Evolutionary conservation across 1,284 basidiomycete genomes (phyloP), one percentile per base, ranked within the genome.

Genomic region (Mrakiaceae sp.): DNA sequence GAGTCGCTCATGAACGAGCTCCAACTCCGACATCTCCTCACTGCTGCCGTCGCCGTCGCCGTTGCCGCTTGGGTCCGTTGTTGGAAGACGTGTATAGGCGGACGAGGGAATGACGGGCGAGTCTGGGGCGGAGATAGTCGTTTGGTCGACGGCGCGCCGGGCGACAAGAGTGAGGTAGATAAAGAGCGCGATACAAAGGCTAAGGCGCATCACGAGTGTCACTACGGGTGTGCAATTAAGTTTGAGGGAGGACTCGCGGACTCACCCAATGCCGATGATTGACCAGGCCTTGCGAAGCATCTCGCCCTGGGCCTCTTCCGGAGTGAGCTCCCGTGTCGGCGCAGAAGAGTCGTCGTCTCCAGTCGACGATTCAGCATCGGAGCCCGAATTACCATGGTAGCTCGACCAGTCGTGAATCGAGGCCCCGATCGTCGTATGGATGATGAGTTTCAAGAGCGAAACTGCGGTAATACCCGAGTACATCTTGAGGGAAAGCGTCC

Each of bases 381-480:
- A 67, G 11, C 9, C 3, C 5, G 7, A 10, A 9, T 39, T 67
- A 9, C 70, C 70, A 58, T 73, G 70, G 67, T 74, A 72, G 4
- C 70, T 71, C 0, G 73, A 72, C 68, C 75, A 76, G 66, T 72
- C 72, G 64, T 73, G 72, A 62, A 76, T 75, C 48, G 72, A 74
- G 0, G 74, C 71, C 39, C 75, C 75, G 4, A 77, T 67, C 8
- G 70, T 73, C 7, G 70, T 70, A 64, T 77, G 75, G 48, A 77
- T 74, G 48, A 80, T 72, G 59, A 81, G 72, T 69, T 81, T 81
- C 66, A 76, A 77, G 48, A 80, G 70, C 3, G 77, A 77, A 4
- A 80, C 61, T 1, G 78, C 79, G 0, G 79, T 81, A 70, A 79
- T 80, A 50, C 70, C 69, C 2, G 76, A 76, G 70, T 80, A 81